phyloP scores from a whole-genome alignment of 2,329 filamentous ascomycete species.

The Aphanocladium album region DNA sequence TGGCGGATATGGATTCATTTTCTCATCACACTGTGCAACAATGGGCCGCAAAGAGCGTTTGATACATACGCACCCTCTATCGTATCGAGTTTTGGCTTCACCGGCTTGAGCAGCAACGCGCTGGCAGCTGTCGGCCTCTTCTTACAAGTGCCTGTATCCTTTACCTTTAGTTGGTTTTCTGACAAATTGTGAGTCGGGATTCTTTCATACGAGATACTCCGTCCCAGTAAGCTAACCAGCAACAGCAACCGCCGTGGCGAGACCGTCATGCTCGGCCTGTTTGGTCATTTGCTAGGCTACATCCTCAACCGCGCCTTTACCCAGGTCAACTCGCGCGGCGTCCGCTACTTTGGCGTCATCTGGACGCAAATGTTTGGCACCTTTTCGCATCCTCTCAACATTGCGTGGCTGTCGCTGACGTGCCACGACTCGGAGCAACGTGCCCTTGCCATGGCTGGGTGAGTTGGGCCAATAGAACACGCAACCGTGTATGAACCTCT shows the following conservation, averaged over 20 bases:
- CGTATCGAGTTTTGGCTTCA: slow-evolving; percentile 48
- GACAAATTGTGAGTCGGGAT: slow-evolving; percentile 47
- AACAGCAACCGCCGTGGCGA: slow-evolving; percentile 42
- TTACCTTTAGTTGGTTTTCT: slow-evolving; percentile 46
- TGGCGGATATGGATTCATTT: slow-evolving; percentile 50
- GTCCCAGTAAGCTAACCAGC: too few relatives aligned
- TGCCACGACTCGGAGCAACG: slow-evolving; percentile 53
- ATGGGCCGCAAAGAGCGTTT: slow-evolving; percentile 42
- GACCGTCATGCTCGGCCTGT: slow-evolving; percentile 46
- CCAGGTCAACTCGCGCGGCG: slow-evolving; percentile 34
- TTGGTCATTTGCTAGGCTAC: slow-evolving; percentile 45
- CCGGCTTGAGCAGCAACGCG: slow-evolving; percentile 44
- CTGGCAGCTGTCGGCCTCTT: slow-evolving; percentile 51
- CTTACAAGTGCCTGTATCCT: slow-evolving; percentile 47
- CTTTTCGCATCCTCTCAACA: slow-evolving; percentile 53
- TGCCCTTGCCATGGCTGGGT: slow-evolving; percentile 56
- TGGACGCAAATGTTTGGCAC: slow-evolving; percentile 52
- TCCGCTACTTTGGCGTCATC: slow-evolving; percentile 49
- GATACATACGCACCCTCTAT: slow-evolving; percentile 51
- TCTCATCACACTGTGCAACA: slow-evolving; percentile 44
- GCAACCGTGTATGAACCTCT: not conserved
- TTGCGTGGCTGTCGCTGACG: slow-evolving; percentile 54
- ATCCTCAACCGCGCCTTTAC: slow-evolving; percentile 51
- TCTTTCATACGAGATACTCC: too few relatives aligned
- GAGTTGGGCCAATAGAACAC: slow-evolving; percentile 23